Percentiles rank a stretch among this genome's conserved stretches.
phyloP scores from a whole-genome alignment of 2,329 filamentous ascomycete genomes.

The Chrysoporthe puriensis region DNA sequence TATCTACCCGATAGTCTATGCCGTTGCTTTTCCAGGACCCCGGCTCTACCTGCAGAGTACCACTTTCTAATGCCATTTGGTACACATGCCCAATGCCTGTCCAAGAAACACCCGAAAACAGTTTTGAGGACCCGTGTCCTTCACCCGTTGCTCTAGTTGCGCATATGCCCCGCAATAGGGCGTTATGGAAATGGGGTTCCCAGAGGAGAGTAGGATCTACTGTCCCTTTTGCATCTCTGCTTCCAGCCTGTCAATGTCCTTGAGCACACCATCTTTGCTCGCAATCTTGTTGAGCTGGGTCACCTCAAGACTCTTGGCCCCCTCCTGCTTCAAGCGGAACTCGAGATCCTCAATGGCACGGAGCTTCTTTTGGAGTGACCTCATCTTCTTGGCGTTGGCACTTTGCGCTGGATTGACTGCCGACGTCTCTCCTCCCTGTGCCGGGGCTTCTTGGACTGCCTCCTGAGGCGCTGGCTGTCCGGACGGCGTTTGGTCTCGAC shows the following conservation, averaged over 20 bases:
- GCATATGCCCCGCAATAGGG: no score
- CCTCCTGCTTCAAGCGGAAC: conserved; percentile 72
- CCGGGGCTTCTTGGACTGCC: conserved; percentile 31
- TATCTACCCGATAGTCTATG: conserved; percentile 9
- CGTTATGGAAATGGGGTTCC: background rate
- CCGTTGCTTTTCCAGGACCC: background rate
- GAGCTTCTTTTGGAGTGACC: conserved; percentile 94
- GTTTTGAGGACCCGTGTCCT: conserved; percentile 1
- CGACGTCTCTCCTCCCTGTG: conserved; percentile 45
- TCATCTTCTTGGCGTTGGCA: conserved; percentile 91
- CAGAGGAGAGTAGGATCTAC: background rate
- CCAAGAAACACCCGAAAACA: background rate
- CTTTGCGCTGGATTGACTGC: conserved; percentile 51
- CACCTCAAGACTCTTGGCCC: conserved; percentile 94
- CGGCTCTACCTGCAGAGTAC: conserved; percentile 10
- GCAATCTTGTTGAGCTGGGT: conserved; percentile 98
- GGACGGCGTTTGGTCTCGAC: conserved; percentile 35
- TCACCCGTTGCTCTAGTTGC: background rate
- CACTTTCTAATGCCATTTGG: background rate
- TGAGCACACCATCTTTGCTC: conserved; percentile 81
- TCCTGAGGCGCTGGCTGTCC: conserved; percentile 38
- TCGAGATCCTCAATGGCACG: conserved; percentile 97
- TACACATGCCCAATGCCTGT: conserved; percentile 14
- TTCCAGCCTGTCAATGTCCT: conserved; percentile 55
- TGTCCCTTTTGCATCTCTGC: conserved; percentile 11